Evolutionary conservation across 2,329 filamentous ascomycete genomes (phyloP), one percentile per base, ranked within the genome.

Genomic region (Penicillium sp.): DNA sequence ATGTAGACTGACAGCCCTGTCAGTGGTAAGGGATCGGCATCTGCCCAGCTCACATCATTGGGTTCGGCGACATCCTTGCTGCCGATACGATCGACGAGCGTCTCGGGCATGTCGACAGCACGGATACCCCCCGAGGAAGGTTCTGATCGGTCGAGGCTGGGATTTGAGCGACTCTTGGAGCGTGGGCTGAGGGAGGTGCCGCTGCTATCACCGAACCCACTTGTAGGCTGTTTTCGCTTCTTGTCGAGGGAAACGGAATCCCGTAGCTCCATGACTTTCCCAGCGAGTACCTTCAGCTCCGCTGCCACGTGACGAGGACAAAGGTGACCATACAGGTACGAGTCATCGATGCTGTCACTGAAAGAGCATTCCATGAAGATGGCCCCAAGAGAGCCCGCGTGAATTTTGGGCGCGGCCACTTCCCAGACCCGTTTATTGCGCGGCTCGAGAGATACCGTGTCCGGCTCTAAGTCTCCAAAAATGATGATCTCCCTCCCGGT

Each of bases 321-420:
- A 11, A 98, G 74, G 60, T 98, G 93, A 0, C 93, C 93, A 56
- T 90, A 98, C 0, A 98, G 76, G 0, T 84, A 80, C 43, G 86
- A 83, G 51, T 93, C 84, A 24, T 81, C 77, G 60, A 90, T 85
- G 6, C 81, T 80, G 66, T 96, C 85, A 52, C 89, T 86, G 66
- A 91, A 98, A 52, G 88, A 95, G 68, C 91, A 97, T 73, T 98
- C 93, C 58, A 98, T 94, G 63, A 97, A 91, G 9, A 98, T 86
- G 9, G 85, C 91, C 0, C 77, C 79, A 0, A 98, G 76, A 4
- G 78, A 76, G 1, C 88, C 88, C 0, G 76, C 72, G 0, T 77
- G 85, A 26, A 98, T 83, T 64, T 94, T 95, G 7, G 85, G 85
- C 0, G 90, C 91, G 0, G 91, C 91, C 61, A 93, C 87, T 55